A percentile compares a stretch with the other conserved stretches of the same genome.
phyloP scores from a whole-genome alignment of 2,329 filamentous ascomycete genomes.

The Lachnellula occidentalis region DNA sequence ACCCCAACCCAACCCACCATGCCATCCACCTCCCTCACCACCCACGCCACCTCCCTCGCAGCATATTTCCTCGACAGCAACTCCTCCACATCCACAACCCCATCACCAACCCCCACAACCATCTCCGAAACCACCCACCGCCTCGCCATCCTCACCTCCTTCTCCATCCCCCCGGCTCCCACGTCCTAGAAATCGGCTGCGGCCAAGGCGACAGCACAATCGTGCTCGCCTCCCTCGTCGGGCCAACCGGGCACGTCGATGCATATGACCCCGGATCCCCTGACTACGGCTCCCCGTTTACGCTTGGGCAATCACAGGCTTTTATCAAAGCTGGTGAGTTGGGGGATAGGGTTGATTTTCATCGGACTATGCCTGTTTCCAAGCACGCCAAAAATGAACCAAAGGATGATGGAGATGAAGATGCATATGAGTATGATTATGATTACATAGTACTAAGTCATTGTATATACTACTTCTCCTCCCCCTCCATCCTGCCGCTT shows the following conservation, averaged over 20 bases:
- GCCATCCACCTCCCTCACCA: no score
- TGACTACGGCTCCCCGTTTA: constrained; percentile 46
- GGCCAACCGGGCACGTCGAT: constrained; percentile 39
- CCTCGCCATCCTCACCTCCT: constrained; percentile 32
- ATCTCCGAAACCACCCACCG: constrained; percentile 33
- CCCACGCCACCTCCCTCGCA: constrained; percentile 1
- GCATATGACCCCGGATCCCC: constrained; percentile 47
- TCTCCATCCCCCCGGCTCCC: constrained; percentile 36
- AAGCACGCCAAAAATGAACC: no score
- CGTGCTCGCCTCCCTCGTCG: constrained; percentile 45
- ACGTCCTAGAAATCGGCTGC: constrained; percentile 52
- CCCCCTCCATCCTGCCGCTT: constrained; percentile 30
- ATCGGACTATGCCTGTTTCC: constrained; percentile 29
- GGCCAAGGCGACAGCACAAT: constrained; percentile 54
- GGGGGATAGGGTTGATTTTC: constrained; percentile 40
- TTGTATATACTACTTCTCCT: constrained; percentile 49
- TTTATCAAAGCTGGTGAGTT: constrained; percentile 38
- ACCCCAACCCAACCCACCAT: no score
- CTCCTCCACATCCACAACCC: neutral
- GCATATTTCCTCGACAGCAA: constrained; percentile 13
- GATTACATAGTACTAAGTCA: constrained; percentile 45
- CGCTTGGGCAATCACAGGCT: constrained; percentile 43
- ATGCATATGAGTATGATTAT: constrained; percentile 28
- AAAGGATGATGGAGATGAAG: constrained; percentile 29
- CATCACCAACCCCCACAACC: constrained; percentile 4